Evolutionary conservation across 768 basidiomycete species (phyloP).

Genomic region (Leucosporidium scottii): DNA sequence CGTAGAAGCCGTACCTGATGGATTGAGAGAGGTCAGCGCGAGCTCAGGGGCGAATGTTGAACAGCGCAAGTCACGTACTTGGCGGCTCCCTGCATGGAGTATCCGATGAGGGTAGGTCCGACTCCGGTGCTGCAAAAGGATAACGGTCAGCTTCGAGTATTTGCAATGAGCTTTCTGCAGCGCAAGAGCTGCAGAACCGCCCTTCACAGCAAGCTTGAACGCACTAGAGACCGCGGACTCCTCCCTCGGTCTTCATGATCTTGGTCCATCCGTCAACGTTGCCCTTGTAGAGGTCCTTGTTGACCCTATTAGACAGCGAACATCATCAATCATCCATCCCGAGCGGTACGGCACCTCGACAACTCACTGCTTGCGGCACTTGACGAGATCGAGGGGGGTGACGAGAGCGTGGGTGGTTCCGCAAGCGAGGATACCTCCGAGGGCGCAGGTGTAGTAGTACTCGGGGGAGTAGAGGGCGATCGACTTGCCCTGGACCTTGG

Average conservation of each 20-base stretch:
- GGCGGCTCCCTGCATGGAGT: constrained; percentile 48
- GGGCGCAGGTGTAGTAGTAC: constrained; percentile 62
- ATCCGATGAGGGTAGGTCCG: constrained; percentile 46
- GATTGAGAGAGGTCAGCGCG: too few relatives aligned
- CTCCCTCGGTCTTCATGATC: constrained; percentile 35
- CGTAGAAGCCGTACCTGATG: constrained; percentile 46
- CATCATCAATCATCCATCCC: neutral
- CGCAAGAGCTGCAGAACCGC: neutral
- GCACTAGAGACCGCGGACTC: constrained; percentile 35
- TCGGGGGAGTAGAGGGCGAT: constrained; percentile 37
- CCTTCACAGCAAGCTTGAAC: neutral
- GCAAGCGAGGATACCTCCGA: constrained; percentile 79
- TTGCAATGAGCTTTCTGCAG: neutral
- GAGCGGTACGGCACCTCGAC: too few relatives aligned
- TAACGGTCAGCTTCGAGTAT: neutral
- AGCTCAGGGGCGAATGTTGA: too few relatives aligned
- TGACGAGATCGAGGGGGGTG: constrained; percentile 39
- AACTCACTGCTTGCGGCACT: constrained; percentile 37
- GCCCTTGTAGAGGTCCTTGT: constrained; percentile 37
- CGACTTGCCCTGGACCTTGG: constrained; percentile 15
- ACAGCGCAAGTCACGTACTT: constrained; percentile 38
- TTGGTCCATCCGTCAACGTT: constrained; percentile 38
- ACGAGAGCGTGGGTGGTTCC: constrained; percentile 67
- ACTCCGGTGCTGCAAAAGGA: constrained; percentile 42
- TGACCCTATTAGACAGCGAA: constrained; percentile 11